Base-by-base conservation (phyloP, 164 flowering plant genomes). In the Paratinospora sagittata region DNA sequence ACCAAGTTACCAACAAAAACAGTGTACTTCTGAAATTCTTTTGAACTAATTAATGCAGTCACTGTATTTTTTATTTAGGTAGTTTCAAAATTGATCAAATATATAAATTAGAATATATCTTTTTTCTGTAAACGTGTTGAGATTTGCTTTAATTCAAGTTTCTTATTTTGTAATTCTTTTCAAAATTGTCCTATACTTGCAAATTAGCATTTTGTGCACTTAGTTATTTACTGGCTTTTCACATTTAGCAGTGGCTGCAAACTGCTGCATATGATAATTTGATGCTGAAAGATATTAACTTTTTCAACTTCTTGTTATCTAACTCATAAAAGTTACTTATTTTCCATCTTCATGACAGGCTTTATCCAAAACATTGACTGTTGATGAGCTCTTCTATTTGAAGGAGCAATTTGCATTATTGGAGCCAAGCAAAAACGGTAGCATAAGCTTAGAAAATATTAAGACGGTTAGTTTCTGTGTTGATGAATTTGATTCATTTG, bases 381-480 rank as follows among this genome's bases (percentile, higher is more conserved):
- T 72, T 26, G 94, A 93, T 72, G 98, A 90, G 72, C 84, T 91
- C 43, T 84, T 79, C 74, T 93, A 90, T 73, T 73, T 91, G 74
- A 87, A 77, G 81, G 87, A 88, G 78, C 98, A 93, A 78, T 93
- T 86, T 85, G 79, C 87, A 58, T 78, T 85, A 7, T 74, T 93
- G 75, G 88, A 83, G 79, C 94, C 96, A 60, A 84, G 82, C 72
- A 86, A 86, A 78, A 85, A 73, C 72, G 85, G 89, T 63, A 76
- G 80, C 83, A 91, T 93, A 71, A 80, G 79, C 43, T 78, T 90
- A 34, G 96, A 91, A 34, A 89, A 80, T 73, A 74, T 93, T 30
- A 85, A 70, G 69, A 75, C 63, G 91, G 98, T 93, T 64, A 45
- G 85, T 78, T 60, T 64, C 26, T 61, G 27, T 69, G 16, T 23